These are phyloP conservation scores for Colletotrichum theobromicola DNA, from an alignment of 2,329 filamentous ascomycete genomes.

Conservation along the genomic window DNA sequence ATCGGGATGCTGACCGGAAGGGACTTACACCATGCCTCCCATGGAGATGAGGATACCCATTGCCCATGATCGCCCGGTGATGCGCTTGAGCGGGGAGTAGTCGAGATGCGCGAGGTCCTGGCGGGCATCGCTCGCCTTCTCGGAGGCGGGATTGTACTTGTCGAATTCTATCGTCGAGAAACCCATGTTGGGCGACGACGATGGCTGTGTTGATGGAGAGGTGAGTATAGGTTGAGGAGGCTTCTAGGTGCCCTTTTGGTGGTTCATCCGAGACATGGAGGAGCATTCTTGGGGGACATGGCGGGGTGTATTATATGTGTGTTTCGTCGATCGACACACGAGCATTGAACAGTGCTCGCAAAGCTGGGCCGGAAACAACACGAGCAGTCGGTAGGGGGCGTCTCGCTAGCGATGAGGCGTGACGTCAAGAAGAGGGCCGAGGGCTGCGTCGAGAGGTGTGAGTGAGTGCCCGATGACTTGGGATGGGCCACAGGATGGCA, in stretches of 20 bases:
- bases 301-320: constrained; percentile 10
- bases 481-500: constrained; percentile 6
- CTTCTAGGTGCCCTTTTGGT: background rate
- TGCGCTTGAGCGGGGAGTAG: constrained; percentile 47
- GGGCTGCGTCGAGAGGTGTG: background rate
- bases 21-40: constrained; percentile 48
- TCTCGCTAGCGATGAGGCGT: constrained; percentile 5
- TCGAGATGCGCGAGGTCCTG: constrained; percentile 43
- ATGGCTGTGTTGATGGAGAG: constrained; percentile 38
- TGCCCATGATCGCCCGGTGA: constrained; percentile 40
- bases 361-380: background rate
- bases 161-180: constrained; percentile 45
- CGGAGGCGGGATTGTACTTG: constrained; percentile 44
- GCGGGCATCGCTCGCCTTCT: constrained; percentile 37
- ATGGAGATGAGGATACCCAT: constrained; percentile 48
- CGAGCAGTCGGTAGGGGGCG: background rate
- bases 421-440: constrained; percentile 18
- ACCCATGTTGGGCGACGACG: constrained; percentile 20
- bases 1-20: fast-evolving
- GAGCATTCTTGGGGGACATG: background rate
- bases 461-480: constrained; percentile 13
- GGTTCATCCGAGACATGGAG: constrained; percentile 12
- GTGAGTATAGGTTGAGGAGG: constrained; percentile 40
- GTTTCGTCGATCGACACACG: constrained; percentile 10
- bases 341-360: background rate